These are phyloP conservation scores for Guyanaporus albipodus DNA, from an alignment of 768 basidiomycete genomes.

Conservation along the genomic window DNA sequence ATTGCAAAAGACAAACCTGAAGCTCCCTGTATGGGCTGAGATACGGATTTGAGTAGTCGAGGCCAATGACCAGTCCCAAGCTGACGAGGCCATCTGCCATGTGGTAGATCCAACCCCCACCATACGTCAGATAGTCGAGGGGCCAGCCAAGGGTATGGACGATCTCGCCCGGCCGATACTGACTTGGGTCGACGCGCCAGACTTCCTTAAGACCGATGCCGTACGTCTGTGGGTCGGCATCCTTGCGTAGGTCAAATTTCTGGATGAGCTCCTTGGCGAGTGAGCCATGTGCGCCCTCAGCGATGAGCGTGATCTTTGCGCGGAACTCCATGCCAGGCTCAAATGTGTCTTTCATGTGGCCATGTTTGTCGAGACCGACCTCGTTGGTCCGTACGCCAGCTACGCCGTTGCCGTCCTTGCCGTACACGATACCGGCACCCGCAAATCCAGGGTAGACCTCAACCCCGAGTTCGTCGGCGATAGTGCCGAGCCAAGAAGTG, in stretches of 20 bases:
- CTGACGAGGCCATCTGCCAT: conserved; percentile 90
- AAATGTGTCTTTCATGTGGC: conserved; percentile 77
- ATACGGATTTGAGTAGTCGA: conserved; percentile 95
- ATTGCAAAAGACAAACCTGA: conserved; percentile 52
- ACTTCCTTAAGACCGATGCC: conserved; percentile 97
- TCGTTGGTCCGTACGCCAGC: conserved; percentile 87
- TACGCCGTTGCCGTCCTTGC: conserved; percentile 41
- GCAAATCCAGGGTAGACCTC: conserved; percentile 98
- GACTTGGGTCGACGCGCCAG: conserved; percentile 73
- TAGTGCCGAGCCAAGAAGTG: conserved; percentile 80
- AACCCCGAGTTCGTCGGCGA: conserved; percentile 85
- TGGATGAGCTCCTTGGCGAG: conserved; percentile 76
- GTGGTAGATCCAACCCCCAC: conserved; percentile 94
- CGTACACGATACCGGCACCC: conserved; percentile 77
- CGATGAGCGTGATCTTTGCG: conserved; percentile 86
- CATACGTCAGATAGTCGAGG: conserved; percentile 67
- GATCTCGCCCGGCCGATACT: conserved; percentile 68
- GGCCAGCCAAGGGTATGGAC: conserved; percentile 97
- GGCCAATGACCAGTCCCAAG: conserved; percentile 86
- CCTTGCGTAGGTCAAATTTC: conserved; percentile 66
- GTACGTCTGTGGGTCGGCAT: conserved; percentile 85
- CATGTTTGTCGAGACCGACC: conserved; percentile 80
- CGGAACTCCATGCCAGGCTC: conserved; percentile 97
- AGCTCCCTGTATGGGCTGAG: conserved; percentile 89
- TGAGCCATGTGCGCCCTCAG: conserved; percentile 93